Conservation (phyloP, 208 protist species). For the Wallacemonas sp. region DNA sequence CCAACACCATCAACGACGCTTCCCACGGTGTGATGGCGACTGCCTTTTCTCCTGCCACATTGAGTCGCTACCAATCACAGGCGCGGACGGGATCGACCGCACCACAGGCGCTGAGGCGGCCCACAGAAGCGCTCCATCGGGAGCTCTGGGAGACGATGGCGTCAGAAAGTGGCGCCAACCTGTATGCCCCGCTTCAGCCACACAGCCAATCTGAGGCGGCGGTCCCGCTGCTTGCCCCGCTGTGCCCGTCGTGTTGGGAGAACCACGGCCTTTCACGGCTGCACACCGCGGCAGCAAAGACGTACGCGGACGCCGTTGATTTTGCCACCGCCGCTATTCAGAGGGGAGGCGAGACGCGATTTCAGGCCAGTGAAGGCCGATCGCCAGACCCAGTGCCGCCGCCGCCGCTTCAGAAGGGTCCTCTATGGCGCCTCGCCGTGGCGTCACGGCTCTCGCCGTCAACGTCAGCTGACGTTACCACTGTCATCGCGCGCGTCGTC, state of each 20-base stretch:
- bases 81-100: no score
- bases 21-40: no score
- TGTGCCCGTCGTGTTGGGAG: conserved; percentile 17
- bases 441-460: background rate
- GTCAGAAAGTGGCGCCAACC: background rate
- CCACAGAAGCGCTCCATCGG: conserved; percentile 3
- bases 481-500: background rate
- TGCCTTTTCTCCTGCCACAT: no score
- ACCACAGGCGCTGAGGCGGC: no score
- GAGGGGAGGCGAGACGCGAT: no score
- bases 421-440: conserved; percentile 1
- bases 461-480: no score
- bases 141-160: background rate
- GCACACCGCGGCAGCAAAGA: background rate
- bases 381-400: background rate
- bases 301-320: conserved; percentile 11
- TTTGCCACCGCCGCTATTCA: background rate
- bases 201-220: background rate
- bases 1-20: no score
- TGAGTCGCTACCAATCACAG: no score
- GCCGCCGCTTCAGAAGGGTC: background rate
- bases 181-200: background rate
- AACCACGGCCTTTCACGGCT: background rate
- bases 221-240: conserved; percentile 1
- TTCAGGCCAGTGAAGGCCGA: no score